These are phyloP conservation scores for Rhododendron griersonianum DNA, from an alignment of 148 eudicot species.

Conservation along the genomic window DNA sequence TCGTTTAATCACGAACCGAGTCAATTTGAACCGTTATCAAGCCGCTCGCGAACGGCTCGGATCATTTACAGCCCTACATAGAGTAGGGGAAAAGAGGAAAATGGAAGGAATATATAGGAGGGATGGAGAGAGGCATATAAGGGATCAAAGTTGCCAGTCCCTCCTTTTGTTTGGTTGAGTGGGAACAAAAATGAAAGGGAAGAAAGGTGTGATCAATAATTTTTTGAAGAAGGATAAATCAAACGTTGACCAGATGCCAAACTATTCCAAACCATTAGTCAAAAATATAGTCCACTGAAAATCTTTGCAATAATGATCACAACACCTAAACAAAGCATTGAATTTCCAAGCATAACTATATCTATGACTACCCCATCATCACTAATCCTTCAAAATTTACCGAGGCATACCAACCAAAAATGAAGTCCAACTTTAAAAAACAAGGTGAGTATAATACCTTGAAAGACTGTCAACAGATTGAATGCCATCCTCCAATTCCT, in stretches of 20 bases:
- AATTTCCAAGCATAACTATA: background rate
- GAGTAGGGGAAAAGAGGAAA: background rate
- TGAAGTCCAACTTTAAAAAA: background rate
- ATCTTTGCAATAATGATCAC: background rate
- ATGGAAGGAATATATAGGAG: background rate
- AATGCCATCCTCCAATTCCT: conserved; percentile 78
- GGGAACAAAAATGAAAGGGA: background rate
- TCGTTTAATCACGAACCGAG: no score
- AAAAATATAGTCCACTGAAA: background rate
- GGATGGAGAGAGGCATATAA: background rate
- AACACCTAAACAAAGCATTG: background rate
- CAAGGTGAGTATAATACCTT: conserved; percentile 37
- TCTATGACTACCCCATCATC: background rate
- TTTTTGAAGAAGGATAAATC: background rate
- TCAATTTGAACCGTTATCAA: no score
- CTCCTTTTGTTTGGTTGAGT: background rate
- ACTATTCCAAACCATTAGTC: background rate
- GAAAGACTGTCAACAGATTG: conserved; percentile 92
- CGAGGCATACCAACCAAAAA: background rate
- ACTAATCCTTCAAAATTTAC: background rate
- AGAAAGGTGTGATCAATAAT: background rate
- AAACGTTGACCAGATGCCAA: background rate
- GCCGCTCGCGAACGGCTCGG: no score
- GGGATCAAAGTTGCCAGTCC: background rate
- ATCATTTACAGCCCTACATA: no score